Evolutionary conservation across 495 filamentous ascomycete species (phyloP).

Genomic region (Pyrenula massariospora): DNA sequence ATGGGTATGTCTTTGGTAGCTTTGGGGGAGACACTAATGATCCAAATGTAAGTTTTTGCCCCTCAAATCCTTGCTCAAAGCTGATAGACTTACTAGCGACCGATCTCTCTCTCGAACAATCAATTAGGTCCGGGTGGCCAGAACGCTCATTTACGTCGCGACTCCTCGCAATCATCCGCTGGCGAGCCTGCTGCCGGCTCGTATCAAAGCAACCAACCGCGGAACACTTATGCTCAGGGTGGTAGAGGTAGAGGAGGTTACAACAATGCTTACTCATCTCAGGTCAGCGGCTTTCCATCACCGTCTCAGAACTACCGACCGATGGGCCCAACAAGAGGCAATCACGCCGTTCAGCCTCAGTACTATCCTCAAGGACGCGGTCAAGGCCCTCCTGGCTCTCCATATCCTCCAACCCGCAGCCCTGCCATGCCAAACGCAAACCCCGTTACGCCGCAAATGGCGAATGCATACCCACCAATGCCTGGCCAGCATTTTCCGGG

Average conservation of each 20-base stretch:
- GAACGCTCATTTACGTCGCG: slow-evolving; percentile 62
- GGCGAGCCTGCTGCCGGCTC: slow-evolving; percentile 59
- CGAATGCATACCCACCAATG: slow-evolving; percentile 41
- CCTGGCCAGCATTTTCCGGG: slow-evolving; percentile 40
- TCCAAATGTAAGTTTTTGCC: slow-evolving; percentile 49
- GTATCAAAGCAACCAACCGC: slow-evolving; percentile 9
- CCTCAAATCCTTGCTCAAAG: no score
- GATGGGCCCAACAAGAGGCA: slow-evolving; percentile 51
- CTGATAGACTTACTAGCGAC: no score
- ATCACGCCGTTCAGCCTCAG: slow-evolving; percentile 48
- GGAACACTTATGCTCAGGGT: slow-evolving; percentile 20
- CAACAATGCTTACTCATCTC: slow-evolving; percentile 43
- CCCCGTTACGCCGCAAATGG: slow-evolving; percentile 60
- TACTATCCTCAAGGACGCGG: slow-evolving; percentile 40
- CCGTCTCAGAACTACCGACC: slow-evolving; percentile 47
- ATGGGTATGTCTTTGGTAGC: slow-evolving; percentile 69
- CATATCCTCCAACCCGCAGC: slow-evolving; percentile 55
- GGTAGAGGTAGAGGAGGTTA: slow-evolving; percentile 61
- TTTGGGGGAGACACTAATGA: slow-evolving; percentile 53
- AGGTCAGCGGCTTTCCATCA: slow-evolving; percentile 47
- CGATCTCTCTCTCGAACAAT: background rate
- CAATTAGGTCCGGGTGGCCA: slow-evolving; percentile 46
- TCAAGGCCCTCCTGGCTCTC: slow-evolving; percentile 50
- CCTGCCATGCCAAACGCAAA: slow-evolving; percentile 58
- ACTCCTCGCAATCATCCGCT: slow-evolving; percentile 71